These are phyloP conservation scores for Pseudopithomyces chartarum DNA, from an alignment of 2,329 filamentous ascomycete species.

Conservation along the genomic window DNA sequence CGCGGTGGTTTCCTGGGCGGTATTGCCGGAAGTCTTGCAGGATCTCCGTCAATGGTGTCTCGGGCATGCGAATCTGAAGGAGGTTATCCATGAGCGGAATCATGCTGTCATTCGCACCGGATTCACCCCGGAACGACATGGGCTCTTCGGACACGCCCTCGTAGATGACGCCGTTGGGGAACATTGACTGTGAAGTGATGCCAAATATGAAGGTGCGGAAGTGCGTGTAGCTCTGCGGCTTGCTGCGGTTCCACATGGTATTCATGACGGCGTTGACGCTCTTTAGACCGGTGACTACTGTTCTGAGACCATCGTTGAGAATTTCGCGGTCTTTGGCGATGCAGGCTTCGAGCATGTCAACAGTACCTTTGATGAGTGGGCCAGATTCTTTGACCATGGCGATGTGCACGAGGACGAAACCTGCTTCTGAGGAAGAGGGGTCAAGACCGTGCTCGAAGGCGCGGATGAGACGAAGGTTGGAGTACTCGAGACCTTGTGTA, in stretches of 20 bases:
- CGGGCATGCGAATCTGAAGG: constrained; percentile 83
- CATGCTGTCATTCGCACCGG: constrained; percentile 93
- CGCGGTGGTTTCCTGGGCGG: constrained; percentile 84
- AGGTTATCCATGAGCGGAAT: constrained; percentile 89
- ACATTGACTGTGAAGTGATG: constrained; percentile 92
- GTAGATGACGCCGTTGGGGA: constrained; percentile 88
- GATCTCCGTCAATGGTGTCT: constrained; percentile 86
- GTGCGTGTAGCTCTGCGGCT: constrained; percentile 80
- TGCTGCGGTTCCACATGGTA: constrained; percentile 88
- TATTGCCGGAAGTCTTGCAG: constrained; percentile 88
- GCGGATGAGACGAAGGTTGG: constrained; percentile 79
- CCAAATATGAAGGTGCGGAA: constrained; percentile 98
- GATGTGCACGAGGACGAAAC: constrained; percentile 94
- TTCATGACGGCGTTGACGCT: constrained; percentile 84
- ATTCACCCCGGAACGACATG: constrained; percentile 86
- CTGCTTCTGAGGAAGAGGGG: constrained; percentile 84
- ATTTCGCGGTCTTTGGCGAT: constrained; percentile 51
- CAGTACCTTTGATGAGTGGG: constrained; percentile 73
- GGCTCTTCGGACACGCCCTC: constrained; percentile 79
- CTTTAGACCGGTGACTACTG: constrained; percentile 64
- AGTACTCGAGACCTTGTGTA: constrained; percentile 59
- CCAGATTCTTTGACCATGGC: constrained; percentile 93
- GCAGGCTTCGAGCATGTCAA: constrained; percentile 66
- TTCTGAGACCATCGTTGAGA: constrained; percentile 62
- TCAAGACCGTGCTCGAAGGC: constrained; percentile 91